Base-by-base conservation (phyloP, 805 yeast genomes). In the Metschnikowia henanensis region DNA sequence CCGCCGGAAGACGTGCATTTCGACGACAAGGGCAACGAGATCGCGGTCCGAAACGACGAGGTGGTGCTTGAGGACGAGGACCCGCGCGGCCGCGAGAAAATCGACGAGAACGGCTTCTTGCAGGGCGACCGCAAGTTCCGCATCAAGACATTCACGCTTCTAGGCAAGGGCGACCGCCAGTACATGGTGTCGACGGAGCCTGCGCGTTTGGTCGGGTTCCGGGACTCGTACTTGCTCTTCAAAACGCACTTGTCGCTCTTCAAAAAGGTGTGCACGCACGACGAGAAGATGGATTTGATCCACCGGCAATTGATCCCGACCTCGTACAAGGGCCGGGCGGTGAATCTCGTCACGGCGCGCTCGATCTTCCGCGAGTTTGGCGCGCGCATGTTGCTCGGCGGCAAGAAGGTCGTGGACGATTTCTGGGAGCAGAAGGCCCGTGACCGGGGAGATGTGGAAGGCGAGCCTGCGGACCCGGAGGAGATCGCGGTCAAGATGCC, bases 121-220 rank as follows among this genome's bases (percentile, higher is more conserved):
- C 60, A 64, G 34, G 95, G 86, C 4, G 91, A 81, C 15, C 77
- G 97, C 51, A 79, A 80, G 56, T 92, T 78, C 68, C 74, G 91
- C 46, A 81, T 84, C 43, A 77, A 83, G 47, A 77, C 85, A 0
- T 87, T 87, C 63, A 82, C 81, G 5, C 71, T 85, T 7, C 59
- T 70, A 32, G 83, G 80, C 4, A 72, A 80, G 43, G 97, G 96
- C 7, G 79, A 81, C 17, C 75, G 83, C 51, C 72, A 83, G 45
- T 94, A 80, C 64, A 91, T 92, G 96, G 78, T 94, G 37, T 84
- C 96, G 2, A 91, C 98, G 0, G 99, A 94, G 60, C 96, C 97
- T 2, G 97, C 99, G 1, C 78, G 98, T 54, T 81, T 92, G 57
- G 89, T 92, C 49, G 98, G 97, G 3, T 87, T 90, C 67, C 77